Evolutionary conservation across 768 basidiomycete species (phyloP).

Genomic region (Pleurotus platypus): DNA sequence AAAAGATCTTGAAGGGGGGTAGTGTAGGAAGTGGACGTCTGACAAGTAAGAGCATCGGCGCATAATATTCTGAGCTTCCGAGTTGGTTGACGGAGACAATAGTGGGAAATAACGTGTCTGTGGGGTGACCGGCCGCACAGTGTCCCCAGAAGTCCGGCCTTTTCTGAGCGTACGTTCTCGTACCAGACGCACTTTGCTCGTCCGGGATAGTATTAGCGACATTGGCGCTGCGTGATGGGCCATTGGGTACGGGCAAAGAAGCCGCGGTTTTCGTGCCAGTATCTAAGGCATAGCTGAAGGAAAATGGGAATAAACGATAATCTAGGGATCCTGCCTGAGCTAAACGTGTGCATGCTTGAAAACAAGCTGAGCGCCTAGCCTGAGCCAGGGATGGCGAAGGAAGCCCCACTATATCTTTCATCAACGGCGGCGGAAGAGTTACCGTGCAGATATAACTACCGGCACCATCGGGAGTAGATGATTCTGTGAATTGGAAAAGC

Average conservation of each 20-base stretch:
- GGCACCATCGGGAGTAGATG: conserved; percentile 22
- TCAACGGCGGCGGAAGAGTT: conserved; percentile 37
- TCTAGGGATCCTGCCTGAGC: conserved; percentile 50
- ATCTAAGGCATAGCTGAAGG: conserved; percentile 10
- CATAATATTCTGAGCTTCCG: conserved; percentile 33
- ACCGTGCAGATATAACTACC: conserved; percentile 45
- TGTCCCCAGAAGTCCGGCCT: conserved; percentile 67
- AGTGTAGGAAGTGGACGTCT: conserved; percentile 62
- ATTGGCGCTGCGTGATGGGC: not conserved
- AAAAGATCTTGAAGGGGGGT: conserved; percentile 56
- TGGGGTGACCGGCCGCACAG: conserved; percentile 21
- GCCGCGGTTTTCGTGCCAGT: too few species aligned
- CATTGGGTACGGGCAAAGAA: not conserved
- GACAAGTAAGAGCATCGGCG: conserved; percentile 65
- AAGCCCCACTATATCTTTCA: conserved; percentile 41
- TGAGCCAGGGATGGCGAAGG: conserved; percentile 41
- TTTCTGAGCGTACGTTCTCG: conserved; percentile 54
- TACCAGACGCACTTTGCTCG: conserved; percentile 32
- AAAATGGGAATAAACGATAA: conserved; percentile 41
- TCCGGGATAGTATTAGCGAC: conserved; percentile 7
- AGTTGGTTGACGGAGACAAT: conserved; percentile 40
- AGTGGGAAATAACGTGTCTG: conserved; percentile 48
- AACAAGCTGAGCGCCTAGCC: conserved; percentile 60
- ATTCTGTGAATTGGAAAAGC: conserved; percentile 38
- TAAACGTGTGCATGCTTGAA: conserved; percentile 48